phyloP scores from a whole-genome alignment of 495 filamentous ascomycete species.

The Physcia stellaris region DNA sequence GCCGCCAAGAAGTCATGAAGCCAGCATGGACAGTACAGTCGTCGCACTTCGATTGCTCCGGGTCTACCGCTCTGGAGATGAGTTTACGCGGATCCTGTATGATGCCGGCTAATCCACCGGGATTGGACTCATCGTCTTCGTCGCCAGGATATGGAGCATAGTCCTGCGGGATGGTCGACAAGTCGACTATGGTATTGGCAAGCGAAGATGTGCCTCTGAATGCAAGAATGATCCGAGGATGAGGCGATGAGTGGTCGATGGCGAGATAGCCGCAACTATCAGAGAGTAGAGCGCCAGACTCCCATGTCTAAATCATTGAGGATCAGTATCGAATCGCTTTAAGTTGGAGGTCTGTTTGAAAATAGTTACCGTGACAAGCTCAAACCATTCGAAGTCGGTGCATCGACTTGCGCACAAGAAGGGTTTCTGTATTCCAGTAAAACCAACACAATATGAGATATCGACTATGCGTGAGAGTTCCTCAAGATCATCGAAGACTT shows the following conservation, averaged over 20 bases:
- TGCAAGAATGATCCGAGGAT: constrained; percentile 65
- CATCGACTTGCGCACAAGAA: constrained; percentile 81
- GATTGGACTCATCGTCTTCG: constrained; percentile 21
- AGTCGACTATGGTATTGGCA: constrained; percentile 75
- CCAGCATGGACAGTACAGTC: constrained; percentile 89
- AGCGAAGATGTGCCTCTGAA: constrained; percentile 93
- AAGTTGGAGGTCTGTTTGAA: too few relatives aligned
- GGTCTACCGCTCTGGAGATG: constrained; percentile 7
- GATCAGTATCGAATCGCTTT: not conserved
- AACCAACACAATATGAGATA: constrained; percentile 86
- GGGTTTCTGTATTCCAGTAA: constrained; percentile 65
- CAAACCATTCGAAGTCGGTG: constrained; percentile 61
- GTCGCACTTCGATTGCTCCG: constrained; percentile 37
- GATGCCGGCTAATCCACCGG: not conserved
- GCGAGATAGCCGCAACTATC: constrained; percentile 94
- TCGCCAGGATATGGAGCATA: constrained; percentile 73
- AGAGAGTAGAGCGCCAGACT: constrained; percentile 71
- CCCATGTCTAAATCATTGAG: constrained; percentile 51
- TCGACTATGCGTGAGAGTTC: constrained; percentile 81
- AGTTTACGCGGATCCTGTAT: constrained; percentile 4
- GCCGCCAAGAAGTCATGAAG: constrained; percentile 72
- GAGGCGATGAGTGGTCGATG: constrained; percentile 51
- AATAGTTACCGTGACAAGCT: constrained; percentile 54
- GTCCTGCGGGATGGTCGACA: constrained; percentile 75
- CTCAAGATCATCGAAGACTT: constrained; percentile 69